Base-by-base conservation (phyloP, 768 basidiomycete genomes). In the Hypholoma fasciculare region DNA sequence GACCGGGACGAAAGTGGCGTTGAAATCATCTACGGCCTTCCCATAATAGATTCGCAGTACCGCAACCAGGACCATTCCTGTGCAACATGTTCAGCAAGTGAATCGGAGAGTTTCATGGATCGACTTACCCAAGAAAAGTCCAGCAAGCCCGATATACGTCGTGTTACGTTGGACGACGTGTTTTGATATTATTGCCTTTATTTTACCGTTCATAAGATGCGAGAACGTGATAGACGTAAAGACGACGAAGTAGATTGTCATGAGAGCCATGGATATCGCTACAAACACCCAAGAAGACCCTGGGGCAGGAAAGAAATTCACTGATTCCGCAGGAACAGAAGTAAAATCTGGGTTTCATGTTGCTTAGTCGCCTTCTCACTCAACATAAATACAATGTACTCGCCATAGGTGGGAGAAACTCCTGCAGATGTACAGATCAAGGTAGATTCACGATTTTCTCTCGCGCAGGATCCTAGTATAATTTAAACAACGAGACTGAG, bases 1-100 rank as follows among this genome's bases (percentile, higher is more conserved):
- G 59, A 80, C 79, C 8, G 78, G 68, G 23, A 74, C 60, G 52
- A 92, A 85, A 52, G 77, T 83, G 44, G 74, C 66, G 68, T 93
- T 93, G 73, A 93, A 92, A 65, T 91, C 90, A 52, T 86, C 81
- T 0, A 87, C 84, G 2, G 89, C 85, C 70, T 92, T 90, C 17
- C 86, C 89, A 60, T 90, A 90, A 83, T 87, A 90, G 82, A 93
- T 89, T 59, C 88, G 84, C 53, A 89, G 72, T 58, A 92, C 78
- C 17, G 90, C 76, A 74, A 89, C 89, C 8, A 87, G 77, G 2
- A 84, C 84, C 57, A 90, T 69, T 13, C 89, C 90, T 90, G 23
- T 58, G 16, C 20, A 16, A 16, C 6, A 34, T 34, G 30, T 6
- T 34, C 30, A 34, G 6, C 6, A 5, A 7, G 30, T 34, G 30